A percentile compares a stretch with the other conserved stretches of the same genome.
Conservation (phyloP, 192 early-diverging fungal species). For the Oehlia diaphana region DNA sequence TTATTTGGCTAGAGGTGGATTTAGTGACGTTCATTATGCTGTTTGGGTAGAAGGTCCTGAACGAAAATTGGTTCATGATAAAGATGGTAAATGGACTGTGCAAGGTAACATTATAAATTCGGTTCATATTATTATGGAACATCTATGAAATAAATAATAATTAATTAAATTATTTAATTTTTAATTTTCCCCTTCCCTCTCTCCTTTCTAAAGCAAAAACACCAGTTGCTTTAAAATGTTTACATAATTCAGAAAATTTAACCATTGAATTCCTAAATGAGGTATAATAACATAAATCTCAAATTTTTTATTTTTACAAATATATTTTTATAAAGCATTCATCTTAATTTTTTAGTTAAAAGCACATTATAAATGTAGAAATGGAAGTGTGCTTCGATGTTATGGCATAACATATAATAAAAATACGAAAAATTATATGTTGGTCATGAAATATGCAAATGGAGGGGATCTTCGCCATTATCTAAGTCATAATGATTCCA, state of each 20-base stretch:
- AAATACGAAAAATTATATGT: background rate
- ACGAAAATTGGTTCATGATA: background rate
- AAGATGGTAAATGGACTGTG: background rate
- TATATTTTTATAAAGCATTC: background rate
- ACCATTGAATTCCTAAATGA: background rate
- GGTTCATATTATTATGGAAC: background rate
- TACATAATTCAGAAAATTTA: background rate
- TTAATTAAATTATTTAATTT: no score
- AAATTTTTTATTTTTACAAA: background rate
- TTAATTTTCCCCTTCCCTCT: no score
- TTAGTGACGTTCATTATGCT: background rate
- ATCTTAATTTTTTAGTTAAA: background rate
- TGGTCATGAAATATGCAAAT: constrained; percentile 11
- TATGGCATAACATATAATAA: constrained; percentile 1
- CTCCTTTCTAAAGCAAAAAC: background rate
- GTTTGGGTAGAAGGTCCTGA: constrained; percentile 5
- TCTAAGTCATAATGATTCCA: background rate
- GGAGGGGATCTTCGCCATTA: background rate
- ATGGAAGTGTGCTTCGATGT: background rate
- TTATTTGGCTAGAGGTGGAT: constrained; percentile 3
- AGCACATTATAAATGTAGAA: background rate
- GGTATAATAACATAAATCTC: background rate
- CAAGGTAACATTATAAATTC: background rate
- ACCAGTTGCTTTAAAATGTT: constrained; percentile 12
- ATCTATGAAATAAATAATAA: no score